Percentiles rank a stretch among this genome's conserved stretches.
Evolutionary conservation across 495 filamentous ascomycete genomes (phyloP).

Genomic region (Aspergillus taichungensis): DNA sequence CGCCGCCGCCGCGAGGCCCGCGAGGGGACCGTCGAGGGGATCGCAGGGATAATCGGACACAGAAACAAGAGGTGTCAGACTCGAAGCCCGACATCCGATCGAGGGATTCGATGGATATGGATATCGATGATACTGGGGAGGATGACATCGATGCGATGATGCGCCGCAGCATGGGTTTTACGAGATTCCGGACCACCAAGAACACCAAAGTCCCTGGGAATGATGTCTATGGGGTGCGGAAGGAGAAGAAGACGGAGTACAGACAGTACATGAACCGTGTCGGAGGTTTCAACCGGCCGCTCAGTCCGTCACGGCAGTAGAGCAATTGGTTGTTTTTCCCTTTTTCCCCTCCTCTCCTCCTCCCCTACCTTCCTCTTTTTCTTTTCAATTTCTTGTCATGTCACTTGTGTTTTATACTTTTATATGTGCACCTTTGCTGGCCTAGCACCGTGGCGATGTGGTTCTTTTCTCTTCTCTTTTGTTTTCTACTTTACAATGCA

Average conservation of each 20-base stretch:
- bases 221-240: slow-evolving; percentile 71
- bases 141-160: slow-evolving; percentile 70
- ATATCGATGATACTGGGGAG: slow-evolving; percentile 43
- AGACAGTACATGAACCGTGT: slow-evolving; percentile 97
- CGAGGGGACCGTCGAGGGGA: slow-evolving; percentile 25
- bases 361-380: neutral
- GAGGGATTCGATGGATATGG: slow-evolving; percentile 36
- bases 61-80: slow-evolving; percentile 20
- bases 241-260: slow-evolving; percentile 94
- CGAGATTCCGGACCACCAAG: slow-evolving; percentile 77
- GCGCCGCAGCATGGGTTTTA: slow-evolving; percentile 81
- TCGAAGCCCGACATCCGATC: slow-evolving; percentile 5
- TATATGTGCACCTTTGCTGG: too few species aligned
- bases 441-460: too few species aligned
- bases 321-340: neutral
- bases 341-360: slow-evolving; percentile 1
- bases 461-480: neutral
- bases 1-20: slow-evolving; percentile 27
- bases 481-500: slow-evolving; percentile 10
- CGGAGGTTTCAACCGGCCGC: slow-evolving; percentile 93
- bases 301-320: slow-evolving; percentile 48
- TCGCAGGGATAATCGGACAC: slow-evolving; percentile 23
- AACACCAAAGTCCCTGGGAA: slow-evolving; percentile 87
- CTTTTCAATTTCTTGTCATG: neutral
- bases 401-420: too few species aligned